Evolutionary conservation across 768 basidiomycete genomes (phyloP).

Genomic region (Kwoniella newhampshirensis): DNA sequence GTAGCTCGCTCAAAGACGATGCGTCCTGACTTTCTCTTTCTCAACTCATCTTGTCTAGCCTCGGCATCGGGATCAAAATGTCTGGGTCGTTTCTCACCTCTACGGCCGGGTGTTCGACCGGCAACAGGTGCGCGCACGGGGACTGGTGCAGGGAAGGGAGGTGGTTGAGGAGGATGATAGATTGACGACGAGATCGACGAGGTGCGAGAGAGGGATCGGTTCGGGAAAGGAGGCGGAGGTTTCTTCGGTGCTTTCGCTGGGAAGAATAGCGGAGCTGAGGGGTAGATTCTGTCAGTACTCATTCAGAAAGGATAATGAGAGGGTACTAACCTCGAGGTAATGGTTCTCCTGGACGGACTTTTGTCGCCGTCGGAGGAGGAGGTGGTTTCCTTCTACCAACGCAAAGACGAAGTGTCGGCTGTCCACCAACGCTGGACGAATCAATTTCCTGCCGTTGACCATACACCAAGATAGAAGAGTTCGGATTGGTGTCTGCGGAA

Average conservation of each 20-base stretch:
- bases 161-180: constrained; percentile 29
- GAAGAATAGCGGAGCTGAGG: constrained; percentile 41
- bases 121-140: constrained; percentile 25
- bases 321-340: constrained; percentile 43
- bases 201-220: constrained; percentile 29
- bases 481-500: constrained; percentile 6
- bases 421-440: constrained; percentile 5
- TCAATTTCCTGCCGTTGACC: constrained; percentile 35
- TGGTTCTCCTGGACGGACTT: constrained; percentile 48
- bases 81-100: constrained; percentile 48
- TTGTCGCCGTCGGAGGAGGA: constrained; percentile 27
- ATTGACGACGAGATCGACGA: constrained; percentile 33
- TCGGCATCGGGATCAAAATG: constrained; percentile 24
- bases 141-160: background rate
- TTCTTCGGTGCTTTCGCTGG: constrained; percentile 33
- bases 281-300: background rate
- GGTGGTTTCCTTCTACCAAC: constrained; percentile 38
- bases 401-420: constrained; percentile 21
- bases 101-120: constrained; percentile 41
- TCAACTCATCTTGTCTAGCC: constrained; percentile 1
- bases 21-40: constrained; percentile 30
- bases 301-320: background rate
- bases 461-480: constrained; percentile 54
- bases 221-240: constrained; percentile 35
- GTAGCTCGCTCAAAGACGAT: constrained; percentile 16